These are phyloP conservation scores for Coleophoma cylindrospora DNA, from an alignment of 2,329 filamentous ascomycete genomes.

Conservation along the genomic window DNA sequence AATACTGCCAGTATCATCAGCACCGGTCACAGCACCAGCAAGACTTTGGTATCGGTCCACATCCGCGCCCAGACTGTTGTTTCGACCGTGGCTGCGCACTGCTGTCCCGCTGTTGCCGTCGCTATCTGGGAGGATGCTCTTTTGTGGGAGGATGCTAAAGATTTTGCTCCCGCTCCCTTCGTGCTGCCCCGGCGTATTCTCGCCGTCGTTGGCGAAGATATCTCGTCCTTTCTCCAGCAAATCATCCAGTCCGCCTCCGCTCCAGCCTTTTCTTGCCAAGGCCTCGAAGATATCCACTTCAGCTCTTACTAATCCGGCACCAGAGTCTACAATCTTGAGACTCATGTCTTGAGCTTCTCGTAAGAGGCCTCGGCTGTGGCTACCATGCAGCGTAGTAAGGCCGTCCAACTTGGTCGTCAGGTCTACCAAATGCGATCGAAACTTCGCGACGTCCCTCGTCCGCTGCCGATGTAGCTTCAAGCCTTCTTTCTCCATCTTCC, in stretches of 20 bases:
- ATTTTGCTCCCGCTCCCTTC: conserved; percentile 41
- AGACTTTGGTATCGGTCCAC: conserved; percentile 54
- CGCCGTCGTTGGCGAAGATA: conserved; percentile 45
- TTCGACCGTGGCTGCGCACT: conserved; percentile 33
- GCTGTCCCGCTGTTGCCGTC: neutral
- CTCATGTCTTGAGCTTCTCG: conserved; percentile 63
- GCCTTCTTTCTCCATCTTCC: conserved; percentile 60
- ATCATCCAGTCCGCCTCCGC: conserved; percentile 61
- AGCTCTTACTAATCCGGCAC: conserved; percentile 60
- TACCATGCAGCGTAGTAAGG: conserved; percentile 53
- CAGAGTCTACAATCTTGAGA: conserved; percentile 55
- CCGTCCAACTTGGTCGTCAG: conserved; percentile 59
- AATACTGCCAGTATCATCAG: conserved; percentile 43
- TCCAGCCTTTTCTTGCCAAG: conserved; percentile 63
- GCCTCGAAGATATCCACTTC: conserved; percentile 68
- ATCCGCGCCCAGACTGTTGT: conserved; percentile 51
- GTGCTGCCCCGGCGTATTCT: conserved; percentile 22
- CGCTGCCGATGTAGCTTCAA: conserved; percentile 54
- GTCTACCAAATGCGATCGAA: conserved; percentile 58
- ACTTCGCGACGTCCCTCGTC: conserved; percentile 54
- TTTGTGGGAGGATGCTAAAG: conserved; percentile 60
- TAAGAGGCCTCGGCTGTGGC: conserved; percentile 54
- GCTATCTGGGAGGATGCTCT: conserved; percentile 50
- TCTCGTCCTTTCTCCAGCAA: conserved; percentile 60
- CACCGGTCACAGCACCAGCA: conserved; percentile 37